Evolutionary conservation across 768 basidiomycete species (phyloP).

Genomic region (Naganishia antarctica): DNA sequence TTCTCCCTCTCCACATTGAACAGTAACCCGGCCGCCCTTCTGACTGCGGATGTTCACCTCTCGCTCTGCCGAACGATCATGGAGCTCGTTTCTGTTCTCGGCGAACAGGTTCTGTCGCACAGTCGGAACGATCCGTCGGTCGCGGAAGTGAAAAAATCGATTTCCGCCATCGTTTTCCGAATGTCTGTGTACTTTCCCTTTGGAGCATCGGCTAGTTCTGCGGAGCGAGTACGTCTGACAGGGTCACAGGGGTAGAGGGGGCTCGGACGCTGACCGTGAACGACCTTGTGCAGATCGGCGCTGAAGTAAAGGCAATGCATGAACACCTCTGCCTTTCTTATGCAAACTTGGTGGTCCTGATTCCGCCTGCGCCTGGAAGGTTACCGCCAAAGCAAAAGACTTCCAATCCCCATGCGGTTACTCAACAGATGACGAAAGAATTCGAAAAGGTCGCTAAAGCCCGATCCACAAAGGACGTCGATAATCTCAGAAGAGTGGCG

Average conservation of each 20-base stretch:
- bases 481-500: slow-evolving; percentile 43
- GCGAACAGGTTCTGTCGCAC: slow-evolving; percentile 26
- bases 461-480: slow-evolving; percentile 28
- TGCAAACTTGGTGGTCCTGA: slow-evolving; percentile 41
- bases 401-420: slow-evolving; percentile 27
- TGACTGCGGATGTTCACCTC: slow-evolving; percentile 32
- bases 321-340: slow-evolving; percentile 40
- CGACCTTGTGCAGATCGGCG: too few species aligned
- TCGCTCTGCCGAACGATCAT: slow-evolving; percentile 39
- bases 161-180: slow-evolving; percentile 58
- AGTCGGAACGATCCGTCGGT: not conserved
- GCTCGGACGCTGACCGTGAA: too few species aligned
- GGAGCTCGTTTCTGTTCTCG: slow-evolving; percentile 37
- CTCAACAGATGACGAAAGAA: slow-evolving; percentile 33
- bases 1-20: slow-evolving; percentile 58
- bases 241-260: too few species aligned
- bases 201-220: slow-evolving; percentile 28
- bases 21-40: not conserved
- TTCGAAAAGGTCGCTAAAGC: slow-evolving; percentile 31
- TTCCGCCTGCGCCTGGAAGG: slow-evolving; percentile 35
- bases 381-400: slow-evolving; percentile 25
- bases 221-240: slow-evolving; percentile 1
- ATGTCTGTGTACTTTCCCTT: slow-evolving; percentile 86
- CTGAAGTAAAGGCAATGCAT: slow-evolving; percentile 9
- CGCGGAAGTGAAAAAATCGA: slow-evolving; percentile 31